Evolutionary conservation across 2,329 filamentous ascomycete species (phyloP), one percentile per base, ranked within the genome.

Genomic region (Myriosclerotinia curreyana): DNA sequence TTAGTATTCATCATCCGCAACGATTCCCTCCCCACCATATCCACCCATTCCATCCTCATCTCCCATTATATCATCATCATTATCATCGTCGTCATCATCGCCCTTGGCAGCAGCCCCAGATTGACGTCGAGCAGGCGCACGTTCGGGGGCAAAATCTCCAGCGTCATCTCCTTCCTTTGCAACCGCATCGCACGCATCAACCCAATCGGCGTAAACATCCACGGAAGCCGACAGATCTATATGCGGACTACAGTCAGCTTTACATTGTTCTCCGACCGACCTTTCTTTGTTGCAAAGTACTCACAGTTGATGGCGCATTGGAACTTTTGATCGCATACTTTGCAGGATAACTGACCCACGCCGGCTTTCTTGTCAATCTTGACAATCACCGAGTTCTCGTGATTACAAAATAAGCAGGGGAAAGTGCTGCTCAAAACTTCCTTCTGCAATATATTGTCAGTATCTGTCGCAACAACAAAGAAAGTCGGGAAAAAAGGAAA

Each of bases 181-280:
- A 58, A 90, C 87, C 7, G 85, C 82, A 74, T 91, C 88, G 74
- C 88, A 90, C n/a, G 95, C 95, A 78, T 99, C 95, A 68, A 99
- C 91, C 95, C 95, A 99, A 77, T 98, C 95, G 42, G 91, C 91
- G 75, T 99, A 99, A 9, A 99, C 94, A 75, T 99, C 95, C 54
- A 99, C 92, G 0, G 92, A 86, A 17, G 90, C 91, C 34, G 91
- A 96, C 34, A 98, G 86, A 76, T 96, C 92, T 96, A 67, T 25
- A 53, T 52, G 59, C 38, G 38, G 25, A 17, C 12, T 14, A 66
- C 53, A 36, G 54, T 70, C 51, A 73, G 69, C 52, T 59, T 22
- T 17, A 38, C n/a, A 38, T 59, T 46, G 31, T 48, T n/a, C 31
- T 48, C 42, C 22, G n/a, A 17, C 8, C 38, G 17, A 52, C 20